Base-by-base conservation (phyloP, 257 asterid species). In the Penstemon newberryi region DNA sequence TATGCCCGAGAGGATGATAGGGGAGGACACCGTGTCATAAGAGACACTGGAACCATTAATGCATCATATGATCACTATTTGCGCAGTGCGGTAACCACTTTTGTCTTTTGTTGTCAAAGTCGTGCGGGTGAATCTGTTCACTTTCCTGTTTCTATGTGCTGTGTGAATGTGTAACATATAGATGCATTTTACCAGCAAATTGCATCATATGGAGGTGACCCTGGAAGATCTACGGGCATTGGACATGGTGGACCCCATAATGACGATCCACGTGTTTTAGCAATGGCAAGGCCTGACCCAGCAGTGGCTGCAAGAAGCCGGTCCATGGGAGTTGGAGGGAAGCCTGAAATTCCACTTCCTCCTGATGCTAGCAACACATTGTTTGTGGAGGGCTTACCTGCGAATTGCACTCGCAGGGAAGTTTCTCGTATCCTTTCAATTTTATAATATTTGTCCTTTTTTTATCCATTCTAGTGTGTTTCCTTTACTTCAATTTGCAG, bases 21-120 rank as follows among this genome's bases (percentile, higher is more conserved):
- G 74, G 77, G 78, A 8, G 82, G 74, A 4, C 81, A 78, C 49
- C 89, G 78, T 60, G 80, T 69, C 71, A 66, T 74, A 62, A 83
- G 89, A 70, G 91, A 86, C 73, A 80, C 85, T 0, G 94, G 86
- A 50, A 77, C 98, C 65, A 82, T 92, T 61, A 87, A 88, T 69
- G 87, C 96, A 65, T 89, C 96, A 7, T 92, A 87, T 60, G 98
- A 92, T 61, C 94, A 89, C 60, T 92, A 87, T 82, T 76, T 89
- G 56, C 96, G 84, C 60, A 77, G 75, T 68, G 73, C 87, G 84
- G 98, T 89, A 87, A 13, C 61, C 13, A 15, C 39, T 46, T 13
- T 40, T 51, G 8, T 33, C 62, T 64, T 59, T 60, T 6, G 6
- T 44, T 73, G n/a, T 55, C 19, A 18, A 15, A 45, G 54, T 59